Conservation (phyloP, 768 basidiomycete species). For the Psilocybe sp. region DNA sequence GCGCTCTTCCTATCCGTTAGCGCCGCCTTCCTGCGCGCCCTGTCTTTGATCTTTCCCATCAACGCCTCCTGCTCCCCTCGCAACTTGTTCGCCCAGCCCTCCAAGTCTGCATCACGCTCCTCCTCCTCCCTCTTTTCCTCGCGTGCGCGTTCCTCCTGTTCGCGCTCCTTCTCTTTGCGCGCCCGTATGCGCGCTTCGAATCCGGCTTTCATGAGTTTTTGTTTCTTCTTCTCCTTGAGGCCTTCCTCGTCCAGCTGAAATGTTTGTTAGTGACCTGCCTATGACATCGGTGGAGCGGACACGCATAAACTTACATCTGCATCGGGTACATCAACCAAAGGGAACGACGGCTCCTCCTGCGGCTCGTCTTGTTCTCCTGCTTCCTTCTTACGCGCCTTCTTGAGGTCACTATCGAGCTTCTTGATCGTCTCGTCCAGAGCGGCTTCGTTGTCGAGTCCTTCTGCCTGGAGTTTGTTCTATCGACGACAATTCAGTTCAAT, state of each 20-base stretch:
- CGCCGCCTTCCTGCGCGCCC: conserved; percentile 75
- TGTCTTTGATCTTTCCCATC: conserved; percentile 83
- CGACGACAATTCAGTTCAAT: neutral
- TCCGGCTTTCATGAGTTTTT: conserved; percentile 89
- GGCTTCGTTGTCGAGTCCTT: conserved; percentile 77
- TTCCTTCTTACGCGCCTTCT: conserved; percentile 80
- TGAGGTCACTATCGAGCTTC: conserved; percentile 78
- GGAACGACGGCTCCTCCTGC: conserved; percentile 84
- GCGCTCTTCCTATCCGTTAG: conserved; percentile 91
- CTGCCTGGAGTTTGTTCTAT: conserved; percentile 58
- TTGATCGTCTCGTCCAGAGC: conserved; percentile 81
- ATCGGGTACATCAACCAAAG: conserved; percentile 89
- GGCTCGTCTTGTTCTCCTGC: conserved; percentile 55
- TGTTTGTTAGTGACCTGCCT: neutral
- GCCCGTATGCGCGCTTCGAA: conserved; percentile 87
- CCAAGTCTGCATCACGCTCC: conserved; percentile 68
- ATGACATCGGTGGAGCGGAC: neutral
- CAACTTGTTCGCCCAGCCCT: conserved; percentile 72
- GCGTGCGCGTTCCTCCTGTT: conserved; percentile 67
- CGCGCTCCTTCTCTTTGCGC: conserved; percentile 84
- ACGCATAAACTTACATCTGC: conserved; percentile 59
- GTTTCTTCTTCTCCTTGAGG: conserved; percentile 92
- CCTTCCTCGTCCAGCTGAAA: conserved; percentile 81
- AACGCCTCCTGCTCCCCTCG: conserved; percentile 78
- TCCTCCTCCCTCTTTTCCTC: conserved; percentile 76